Conservation (phyloP, 768 basidiomycete species). For the Cystobasidium tubakii region DNA sequence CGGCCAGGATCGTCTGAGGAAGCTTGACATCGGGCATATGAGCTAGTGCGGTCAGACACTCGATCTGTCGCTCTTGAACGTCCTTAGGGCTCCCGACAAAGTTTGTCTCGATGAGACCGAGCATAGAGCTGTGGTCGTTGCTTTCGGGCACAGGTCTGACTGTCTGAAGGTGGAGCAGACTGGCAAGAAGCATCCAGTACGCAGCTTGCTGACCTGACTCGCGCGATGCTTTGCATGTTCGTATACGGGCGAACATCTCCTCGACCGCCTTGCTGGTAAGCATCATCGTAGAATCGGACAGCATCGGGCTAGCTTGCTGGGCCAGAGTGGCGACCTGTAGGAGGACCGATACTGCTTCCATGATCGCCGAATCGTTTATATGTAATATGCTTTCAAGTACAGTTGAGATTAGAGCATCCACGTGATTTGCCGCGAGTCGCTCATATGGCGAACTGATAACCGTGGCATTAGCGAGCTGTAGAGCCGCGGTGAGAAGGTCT, state of each 20-base stretch:
- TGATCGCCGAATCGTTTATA: not conserved
- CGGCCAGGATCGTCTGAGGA: not conserved
- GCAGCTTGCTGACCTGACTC: too few relatives aligned
- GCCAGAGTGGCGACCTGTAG: not conserved
- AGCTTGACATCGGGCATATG: not conserved
- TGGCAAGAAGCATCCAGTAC: too few relatives aligned
- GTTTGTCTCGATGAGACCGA: not conserved
- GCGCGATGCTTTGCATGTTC: too few relatives aligned
- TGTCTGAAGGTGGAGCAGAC: too few relatives aligned
- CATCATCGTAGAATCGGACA: not conserved
- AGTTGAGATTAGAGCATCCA: not conserved
- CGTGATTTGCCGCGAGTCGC: not conserved
- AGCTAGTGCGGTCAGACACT: not conserved
- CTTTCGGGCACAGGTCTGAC: not conserved
- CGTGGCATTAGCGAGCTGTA: not conserved
- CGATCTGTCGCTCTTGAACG: not conserved
- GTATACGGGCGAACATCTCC: too few relatives aligned
- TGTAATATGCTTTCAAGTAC: not conserved
- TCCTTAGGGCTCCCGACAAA: not conserved
- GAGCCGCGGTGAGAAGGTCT: not conserved
- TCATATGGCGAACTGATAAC: not conserved
- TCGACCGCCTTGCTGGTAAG: not conserved
- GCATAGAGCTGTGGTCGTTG: not conserved
- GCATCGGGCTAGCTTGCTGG: not conserved
- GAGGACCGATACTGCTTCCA: not conserved